Base-by-base conservation (phyloP, 73 alveolate genomes). In the Tetrahymena borealis region DNA sequence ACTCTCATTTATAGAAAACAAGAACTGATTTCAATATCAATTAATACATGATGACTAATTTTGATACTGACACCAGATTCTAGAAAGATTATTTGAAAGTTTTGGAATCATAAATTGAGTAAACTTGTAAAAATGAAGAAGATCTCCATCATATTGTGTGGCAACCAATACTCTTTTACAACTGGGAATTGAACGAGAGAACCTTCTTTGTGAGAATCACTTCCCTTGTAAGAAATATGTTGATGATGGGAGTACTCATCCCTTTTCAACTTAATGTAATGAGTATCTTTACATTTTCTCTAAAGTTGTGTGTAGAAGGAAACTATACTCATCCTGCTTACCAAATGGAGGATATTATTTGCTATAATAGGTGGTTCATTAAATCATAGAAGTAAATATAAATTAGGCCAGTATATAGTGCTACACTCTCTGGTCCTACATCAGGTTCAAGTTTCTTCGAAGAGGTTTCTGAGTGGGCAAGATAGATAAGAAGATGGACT, bases 361-460 rank as follows among this genome's bases (percentile, higher is more conserved):
- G 96, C 78, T 94, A 77, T 38, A 94, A 92, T 15, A 91, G 96
- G 35, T 94, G 96, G 96, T 33, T 78, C 5, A 39, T 79, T 10
- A 77, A 33, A 41, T 33, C 91, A 13, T 78, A n/a, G 40, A 43
- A 93, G 33, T 28, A 33, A 16, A 40, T 94, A 20, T 42, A 37
- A 28, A 77, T 94, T 12, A 92, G 37, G 36, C 96, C 96, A 4
- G 20, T 94, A 38, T 92, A 94, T 39, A 33, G 91, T 15, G 91
- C 96, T 13, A 93, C 96, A 10, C 28, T 94, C 11, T 94, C 96
- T 77, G 96, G 96, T n/a, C 96, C 96, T 78, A 92, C 96, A 12
- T 93, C 96, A 18, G 96, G 96, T 38, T 36, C 94, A 20, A 31
- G 90, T 11, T 91, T 36, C 38, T 92, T 24, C 78, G 78, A 94